These are phyloP conservation scores for Dendrothele bispora DNA, from an alignment of 768 basidiomycete species.

Conservation along the genomic window DNA sequence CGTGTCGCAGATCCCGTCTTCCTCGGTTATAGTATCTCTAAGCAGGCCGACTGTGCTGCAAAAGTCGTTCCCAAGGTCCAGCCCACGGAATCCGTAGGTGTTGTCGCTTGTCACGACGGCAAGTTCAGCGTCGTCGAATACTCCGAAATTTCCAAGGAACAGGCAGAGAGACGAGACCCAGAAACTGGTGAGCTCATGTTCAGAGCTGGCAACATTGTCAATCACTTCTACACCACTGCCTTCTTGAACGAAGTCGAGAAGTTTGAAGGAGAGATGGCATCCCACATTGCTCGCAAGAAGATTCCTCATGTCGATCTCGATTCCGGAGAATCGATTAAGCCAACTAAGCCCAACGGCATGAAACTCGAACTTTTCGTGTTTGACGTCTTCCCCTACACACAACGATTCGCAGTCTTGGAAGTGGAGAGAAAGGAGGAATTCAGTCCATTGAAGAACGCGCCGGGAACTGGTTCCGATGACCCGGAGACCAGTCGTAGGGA, in stretches of 20 bases:
- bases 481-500: conserved; percentile 90
- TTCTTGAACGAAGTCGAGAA: conserved; percentile 78
- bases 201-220: conserved; percentile 96
- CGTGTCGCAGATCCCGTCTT: conserved; percentile 97
- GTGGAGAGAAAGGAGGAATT: conserved; percentile 90
- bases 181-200: conserved; percentile 78
- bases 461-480: conserved; percentile 87
- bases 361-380: conserved; percentile 99
- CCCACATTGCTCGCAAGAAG: conserved; percentile 98
- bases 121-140: conserved; percentile 96
- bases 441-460: conserved; percentile 96
- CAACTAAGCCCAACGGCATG: conserved; percentile 94
- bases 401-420: conserved; percentile 83
- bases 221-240: conserved; percentile 93
- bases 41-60: conserved; percentile 87
- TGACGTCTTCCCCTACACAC: conserved; percentile 94
- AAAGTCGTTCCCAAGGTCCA: conserved; percentile 92
- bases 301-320: conserved; percentile 79
- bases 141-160: conserved; percentile 89
- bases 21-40: conserved; percentile 89
- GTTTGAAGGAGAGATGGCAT: conserved; percentile 88
- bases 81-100: conserved; percentile 92
- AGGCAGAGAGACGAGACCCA: conserved; percentile 74
- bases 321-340: conserved; percentile 72
- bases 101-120: conserved; percentile 81